phyloP scores from a whole-genome alignment of 2,329 filamentous ascomycete genomes.

The Aspergillaceae sp. region DNA sequence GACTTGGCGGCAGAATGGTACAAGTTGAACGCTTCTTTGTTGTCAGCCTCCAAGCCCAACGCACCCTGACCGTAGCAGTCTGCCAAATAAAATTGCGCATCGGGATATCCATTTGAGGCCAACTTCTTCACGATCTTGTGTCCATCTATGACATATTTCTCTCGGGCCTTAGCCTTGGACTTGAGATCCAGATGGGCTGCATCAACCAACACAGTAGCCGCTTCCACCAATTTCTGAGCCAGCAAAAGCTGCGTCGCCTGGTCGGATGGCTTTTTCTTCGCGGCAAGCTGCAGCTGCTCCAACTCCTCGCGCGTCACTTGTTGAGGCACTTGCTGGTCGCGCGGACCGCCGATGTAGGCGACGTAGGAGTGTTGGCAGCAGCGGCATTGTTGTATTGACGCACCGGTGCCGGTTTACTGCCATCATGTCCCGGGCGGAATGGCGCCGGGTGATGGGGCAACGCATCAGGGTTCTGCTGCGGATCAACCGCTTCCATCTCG shows the following conservation, averaged over 20 bases:
- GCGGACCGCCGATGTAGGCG: constrained; percentile 25
- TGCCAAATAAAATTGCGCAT: constrained; percentile 89
- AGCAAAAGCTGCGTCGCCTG: constrained; percentile 61
- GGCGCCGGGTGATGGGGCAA: constrained; percentile 49
- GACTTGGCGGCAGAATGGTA: constrained; percentile 92
- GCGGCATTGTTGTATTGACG: constrained; percentile 43
- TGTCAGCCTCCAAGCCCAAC: constrained; percentile 69
- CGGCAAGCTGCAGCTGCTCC: constrained; percentile 60
- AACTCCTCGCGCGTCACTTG: constrained; percentile 68
- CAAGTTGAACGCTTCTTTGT: constrained; percentile 84
- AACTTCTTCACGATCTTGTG: constrained; percentile 90
- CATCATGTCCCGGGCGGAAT: constrained; percentile 44
- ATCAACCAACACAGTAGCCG: constrained; percentile 67
- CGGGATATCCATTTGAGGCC: constrained; percentile 60
- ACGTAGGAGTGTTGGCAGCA: constrained; percentile 19
- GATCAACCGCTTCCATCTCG: constrained; percentile 10
- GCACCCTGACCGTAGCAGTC: constrained; percentile 78
- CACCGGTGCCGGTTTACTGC: constrained; percentile 43
- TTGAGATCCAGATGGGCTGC: constrained; percentile 62
- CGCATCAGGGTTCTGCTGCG: constrained; percentile 44
- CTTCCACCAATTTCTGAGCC: constrained; percentile 79
- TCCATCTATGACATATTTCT: constrained; percentile 76
- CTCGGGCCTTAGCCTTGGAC: constrained; percentile 56
- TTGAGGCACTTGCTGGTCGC: constrained; percentile 5
- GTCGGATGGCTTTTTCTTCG: constrained; percentile 65